Base-by-base conservation (phyloP, 805 yeast genomes). In the Zygoascus biomembranicola region DNA sequence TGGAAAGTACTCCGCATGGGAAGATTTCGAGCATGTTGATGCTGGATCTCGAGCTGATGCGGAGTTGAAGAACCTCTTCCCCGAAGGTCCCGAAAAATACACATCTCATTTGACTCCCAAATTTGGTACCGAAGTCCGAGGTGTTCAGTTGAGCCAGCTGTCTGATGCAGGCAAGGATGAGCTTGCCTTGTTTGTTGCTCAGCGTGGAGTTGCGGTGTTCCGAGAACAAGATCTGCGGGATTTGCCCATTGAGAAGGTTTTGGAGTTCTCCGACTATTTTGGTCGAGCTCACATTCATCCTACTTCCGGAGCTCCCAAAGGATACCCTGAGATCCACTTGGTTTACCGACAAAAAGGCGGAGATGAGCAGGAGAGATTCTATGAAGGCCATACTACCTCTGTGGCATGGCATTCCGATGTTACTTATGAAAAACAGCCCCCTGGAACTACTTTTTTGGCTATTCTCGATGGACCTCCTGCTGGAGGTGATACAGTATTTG, bases 401-500 rank as follows among this genome's bases (percentile, higher is more conserved):
- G 58, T 61, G 20, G 65, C 51, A 13, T 85, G 87, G 86, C 92
- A 85, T 68, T 78, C 87, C 2, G 94, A 85, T 66, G 85, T 83
- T 43, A 77, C 87, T 32, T 85, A 82, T 65, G 90, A 85, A 66
- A 74, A 75, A 54, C 87, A 82, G 66, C 85, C 90, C 8, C 86
- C 90, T 11, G 85, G 87, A 18, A 72, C 78, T 46, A 85, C 92
- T 0, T 77, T 83, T 56, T 81, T 85, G 64, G 73, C 79, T 6
- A 79, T 82, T 52, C 69, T 85, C 44, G 87, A 84, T 49, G 73
- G 73, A 32, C 81, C 81, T 28, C 79, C 76, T 20, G 67, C 80
- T 43, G 90, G 92, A 52, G 94, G 94, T 57, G 94, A 86, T 66
- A 86, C 88, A n/a, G 71, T 84, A 48, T 86, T 84, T 64, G 78